Evolutionary conservation across 768 basidiomycete genomes (phyloP), one percentile per base, ranked within the genome.

Genomic region (Coprinopsis sp.): DNA sequence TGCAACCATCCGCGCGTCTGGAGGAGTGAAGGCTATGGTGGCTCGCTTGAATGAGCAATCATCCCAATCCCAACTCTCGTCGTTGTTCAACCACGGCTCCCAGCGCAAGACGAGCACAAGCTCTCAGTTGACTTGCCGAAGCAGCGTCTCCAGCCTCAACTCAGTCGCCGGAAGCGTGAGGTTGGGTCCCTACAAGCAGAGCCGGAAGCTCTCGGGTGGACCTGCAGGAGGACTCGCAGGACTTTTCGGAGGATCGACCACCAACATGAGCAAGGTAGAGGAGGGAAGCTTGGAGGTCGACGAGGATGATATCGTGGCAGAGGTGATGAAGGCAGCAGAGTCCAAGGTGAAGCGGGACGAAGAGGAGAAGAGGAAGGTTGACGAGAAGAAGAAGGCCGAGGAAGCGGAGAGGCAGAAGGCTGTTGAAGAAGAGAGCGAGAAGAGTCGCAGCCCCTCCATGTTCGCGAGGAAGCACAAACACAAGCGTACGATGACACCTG

Each of bases 401-500:
- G 37, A 21, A 23, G 30, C 30, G 30, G 10, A 8, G n/a, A 31
- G n/a, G 30, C 30, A 8, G 30, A 8, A 8, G 30, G 10, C 30
- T 31, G n/a, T 31, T 31, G 38, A 24, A 24, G 22, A 24, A 10
- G 8, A 39, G 23, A 23, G 25, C 38, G 19, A 39, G 38, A 11
- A 18, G 34, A 11, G 7, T 10, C 19, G 8, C 7, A 56, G 39
- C 41, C 47, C n/a, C 47, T 33, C 48, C 14, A 28, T 34, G 3
- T 37, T 49, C 28, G 40, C 37, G 4, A 55, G 42, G 39, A 44
- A 66, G 0, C 79, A 81, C 55, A 78, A 72, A 58, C 72, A 76
- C 55, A 78, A 72, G 59, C 72, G 76, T 31, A 78, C 77, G 2
- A 58, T 73, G 60, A 81, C 77, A 3, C 81, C 84, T 2, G 72